Evolutionary conservation across 257 asterid genomes (phyloP).

Genomic region (Rauvolfia tetraphylla): DNA sequence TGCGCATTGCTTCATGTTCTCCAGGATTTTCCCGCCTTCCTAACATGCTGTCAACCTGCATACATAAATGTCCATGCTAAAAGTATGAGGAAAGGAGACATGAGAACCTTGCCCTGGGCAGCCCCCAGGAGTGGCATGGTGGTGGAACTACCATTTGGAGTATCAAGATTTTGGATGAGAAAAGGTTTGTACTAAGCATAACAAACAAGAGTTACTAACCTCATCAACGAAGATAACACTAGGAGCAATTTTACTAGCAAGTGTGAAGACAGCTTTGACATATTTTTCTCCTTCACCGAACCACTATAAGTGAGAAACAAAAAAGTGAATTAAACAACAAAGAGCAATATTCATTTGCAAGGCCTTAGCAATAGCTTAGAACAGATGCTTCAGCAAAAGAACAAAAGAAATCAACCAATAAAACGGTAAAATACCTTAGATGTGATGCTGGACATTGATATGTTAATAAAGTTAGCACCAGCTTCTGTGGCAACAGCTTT

Average conservation of each 20-base stretch:
- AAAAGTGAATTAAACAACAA: slow-evolving; percentile 12
- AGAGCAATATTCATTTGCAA: neutral
- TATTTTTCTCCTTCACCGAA: slow-evolving; percentile 93
- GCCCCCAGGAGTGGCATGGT: neutral
- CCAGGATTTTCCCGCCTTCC: slow-evolving; percentile 97
- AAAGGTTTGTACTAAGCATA: neutral
- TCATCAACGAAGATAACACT: slow-evolving; percentile 83
- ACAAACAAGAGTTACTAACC: slow-evolving; percentile 37
- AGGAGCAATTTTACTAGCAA: slow-evolving; percentile 90
- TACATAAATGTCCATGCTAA: neutral
- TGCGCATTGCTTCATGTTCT: slow-evolving; percentile 97
- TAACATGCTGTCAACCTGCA: slow-evolving; percentile 89
- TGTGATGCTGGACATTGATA: slow-evolving; percentile 90
- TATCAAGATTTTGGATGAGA: neutral
- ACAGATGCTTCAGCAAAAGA: too few species aligned
- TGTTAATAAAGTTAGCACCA: slow-evolving; percentile 84
- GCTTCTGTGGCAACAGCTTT: slow-evolving; percentile 97
- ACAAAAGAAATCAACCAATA: slow-evolving; percentile 16
- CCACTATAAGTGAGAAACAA: slow-evolving; percentile 49
- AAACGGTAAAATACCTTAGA: slow-evolving; percentile 49
- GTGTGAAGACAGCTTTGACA: slow-evolving; percentile 80
- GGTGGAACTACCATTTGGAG: slow-evolving; percentile 3
- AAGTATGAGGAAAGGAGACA: neutral
- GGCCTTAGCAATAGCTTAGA: neutral
- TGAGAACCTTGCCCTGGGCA: too few species aligned